Base-by-base conservation (phyloP, 148 eudicot genomes). In the Pharnaceum exiguum region DNA sequence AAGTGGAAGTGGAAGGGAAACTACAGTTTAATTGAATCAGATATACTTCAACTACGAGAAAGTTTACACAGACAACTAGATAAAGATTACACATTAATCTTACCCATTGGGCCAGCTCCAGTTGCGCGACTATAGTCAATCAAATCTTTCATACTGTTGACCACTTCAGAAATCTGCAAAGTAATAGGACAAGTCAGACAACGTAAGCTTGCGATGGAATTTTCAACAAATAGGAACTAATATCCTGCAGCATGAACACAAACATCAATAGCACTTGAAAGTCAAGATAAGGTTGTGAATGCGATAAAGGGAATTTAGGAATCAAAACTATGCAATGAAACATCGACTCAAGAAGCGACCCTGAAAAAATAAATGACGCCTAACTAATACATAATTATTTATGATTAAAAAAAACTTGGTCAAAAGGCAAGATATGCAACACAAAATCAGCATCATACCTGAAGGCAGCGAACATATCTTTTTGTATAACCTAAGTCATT, bases 381-480 rank as follows among this genome's bases (percentile, higher is more conserved):
- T 11, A 16, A 39, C 31, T 38, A 35, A 45, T 10, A 51, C 38
- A 37, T 13, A 29, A 60, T 33, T 27, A 47, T 37, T 46, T 19
- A 42, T 32, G 5, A 21, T 8, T 25, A 24, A 17, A n/a, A 28
- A 33, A 10, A 17, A 7, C 31, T 16, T 36, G 31, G 22, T 21
- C 35, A 28, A 31, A 22, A 15, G 11, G 25, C 12, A 28, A 29
- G 12, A 8, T 21, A 49, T 19, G 52, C 3, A n/a, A n/a, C n/a
- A n/a, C n/a, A 47, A 7, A 66, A 53, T 13, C 39, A 55, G 33
- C 35, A 50, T 4, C 59, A 31, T 74, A 83, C 98, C 96, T 93
- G 98, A 55, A 93, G 95, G 66, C 98, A 93, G 18, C 98, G 86
- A 13, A 93, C 95, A 40, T 88, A 93, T 93, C 98, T 77, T 75